Conservation (phyloP, 805 yeast genomes). For the Yarrowia deformans region DNA sequence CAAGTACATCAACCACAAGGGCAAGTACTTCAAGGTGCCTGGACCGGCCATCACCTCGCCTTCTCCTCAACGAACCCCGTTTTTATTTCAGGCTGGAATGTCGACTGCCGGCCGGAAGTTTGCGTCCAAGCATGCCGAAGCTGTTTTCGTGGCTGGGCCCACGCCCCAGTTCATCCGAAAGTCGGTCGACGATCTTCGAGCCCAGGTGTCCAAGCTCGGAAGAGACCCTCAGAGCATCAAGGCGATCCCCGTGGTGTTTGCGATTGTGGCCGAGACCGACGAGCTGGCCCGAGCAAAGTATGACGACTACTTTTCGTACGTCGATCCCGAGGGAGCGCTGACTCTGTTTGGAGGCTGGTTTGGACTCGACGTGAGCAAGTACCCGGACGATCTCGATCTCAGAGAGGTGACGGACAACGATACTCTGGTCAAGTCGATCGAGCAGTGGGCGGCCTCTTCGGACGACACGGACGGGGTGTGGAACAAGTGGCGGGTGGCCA, state of each 20-base stretch:
- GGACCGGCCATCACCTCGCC: slow-evolving; percentile 57
- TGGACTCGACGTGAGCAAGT: slow-evolving; percentile 54
- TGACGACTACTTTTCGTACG: slow-evolving; percentile 50
- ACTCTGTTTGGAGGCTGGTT: slow-evolving; percentile 55
- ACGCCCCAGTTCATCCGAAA: slow-evolving; percentile 50
- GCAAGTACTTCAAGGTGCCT: slow-evolving; percentile 54
- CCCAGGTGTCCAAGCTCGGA: slow-evolving; percentile 50
- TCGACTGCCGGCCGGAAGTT: slow-evolving; percentile 55
- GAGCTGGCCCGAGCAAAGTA: slow-evolving; percentile 55
- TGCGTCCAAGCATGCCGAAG: slow-evolving; percentile 57
- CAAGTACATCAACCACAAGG: slow-evolving; percentile 55
- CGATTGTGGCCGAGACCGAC: slow-evolving; percentile 53
- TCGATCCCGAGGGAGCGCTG: slow-evolving; percentile 55
- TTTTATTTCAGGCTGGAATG: slow-evolving; percentile 57
- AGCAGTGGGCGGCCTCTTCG: slow-evolving; percentile 50
- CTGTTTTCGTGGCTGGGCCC: slow-evolving; percentile 53
- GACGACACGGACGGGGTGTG: slow-evolving; percentile 47
- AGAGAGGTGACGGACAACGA: slow-evolving; percentile 49
- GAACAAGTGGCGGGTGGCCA: slow-evolving; percentile 48
- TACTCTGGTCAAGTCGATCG: slow-evolving; percentile 51
- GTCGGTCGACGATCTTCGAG: slow-evolving; percentile 50
- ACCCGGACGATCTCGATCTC: slow-evolving; percentile 50
- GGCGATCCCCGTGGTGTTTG: slow-evolving; percentile 52
- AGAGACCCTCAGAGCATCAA: slow-evolving; percentile 54
- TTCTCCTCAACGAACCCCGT: slow-evolving; percentile 56